phyloP scores from a whole-genome alignment of 2,329 filamentous ascomycete species.

The Aspergillus arachidicola region DNA sequence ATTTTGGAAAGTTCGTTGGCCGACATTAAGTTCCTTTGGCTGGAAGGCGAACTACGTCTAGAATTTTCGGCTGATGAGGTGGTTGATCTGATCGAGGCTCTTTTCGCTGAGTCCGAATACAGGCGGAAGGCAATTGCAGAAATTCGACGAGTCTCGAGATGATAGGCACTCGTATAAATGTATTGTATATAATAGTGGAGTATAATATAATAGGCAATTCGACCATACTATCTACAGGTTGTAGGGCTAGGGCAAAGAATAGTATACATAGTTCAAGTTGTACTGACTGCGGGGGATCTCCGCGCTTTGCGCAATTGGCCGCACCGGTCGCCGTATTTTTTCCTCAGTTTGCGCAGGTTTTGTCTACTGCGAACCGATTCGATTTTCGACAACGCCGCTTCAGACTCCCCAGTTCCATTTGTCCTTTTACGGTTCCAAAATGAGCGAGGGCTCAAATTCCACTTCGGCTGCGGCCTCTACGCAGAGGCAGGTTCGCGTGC shows the following conservation, averaged over 20 bases:
- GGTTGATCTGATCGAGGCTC: constrained; percentile 63
- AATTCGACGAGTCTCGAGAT: constrained; percentile 47
- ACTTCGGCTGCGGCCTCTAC: constrained; percentile 23
- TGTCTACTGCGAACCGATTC: constrained; percentile 28
- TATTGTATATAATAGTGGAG: constrained; percentile 5
- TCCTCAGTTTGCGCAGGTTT: constrained; percentile 31
- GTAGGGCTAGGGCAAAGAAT: not conserved
- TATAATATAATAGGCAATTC: not conserved
- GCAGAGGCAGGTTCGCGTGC: constrained; percentile 56
- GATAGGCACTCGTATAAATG: constrained; percentile 9
- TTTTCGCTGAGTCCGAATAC: constrained; percentile 66
- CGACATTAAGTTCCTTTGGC: constrained; percentile 68
- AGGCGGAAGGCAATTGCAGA: constrained; percentile 60
- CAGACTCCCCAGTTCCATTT: not conserved
- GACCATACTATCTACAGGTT: not conserved
- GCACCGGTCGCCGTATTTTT: constrained; percentile 46
- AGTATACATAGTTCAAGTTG: not conserved
- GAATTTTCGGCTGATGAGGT: constrained; percentile 66
- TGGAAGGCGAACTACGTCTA: constrained; percentile 63
- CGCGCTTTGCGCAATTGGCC: constrained; percentile 43
- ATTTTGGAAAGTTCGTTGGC: constrained; percentile 65
- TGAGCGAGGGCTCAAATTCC: constrained; percentile 28
- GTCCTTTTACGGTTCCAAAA: constrained; percentile 17
- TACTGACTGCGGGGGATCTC: constrained; percentile 28
- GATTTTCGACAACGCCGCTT: not conserved